phyloP scores from a whole-genome alignment of 1,139 yeast genomes.

The Kodamaea sp. region DNA sequence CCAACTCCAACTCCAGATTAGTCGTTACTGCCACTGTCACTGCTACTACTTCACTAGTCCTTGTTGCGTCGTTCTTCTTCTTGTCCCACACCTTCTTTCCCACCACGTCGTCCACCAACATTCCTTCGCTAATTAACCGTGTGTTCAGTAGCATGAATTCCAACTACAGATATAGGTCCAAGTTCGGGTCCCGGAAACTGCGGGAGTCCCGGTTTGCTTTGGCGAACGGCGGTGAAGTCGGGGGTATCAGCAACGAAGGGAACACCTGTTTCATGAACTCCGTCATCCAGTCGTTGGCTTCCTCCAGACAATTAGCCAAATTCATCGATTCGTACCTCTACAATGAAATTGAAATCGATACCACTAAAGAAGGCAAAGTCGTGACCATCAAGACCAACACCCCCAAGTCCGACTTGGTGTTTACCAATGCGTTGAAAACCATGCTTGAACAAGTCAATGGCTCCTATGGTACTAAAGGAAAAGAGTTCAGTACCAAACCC shows the following conservation, averaged over 20 bases:
- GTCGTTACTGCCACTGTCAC: slow-evolving; percentile 3
- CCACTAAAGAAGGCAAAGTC: slow-evolving; percentile 18
- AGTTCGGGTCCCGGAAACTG: slow-evolving; percentile 16
- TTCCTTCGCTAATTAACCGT: slow-evolving; percentile 7
- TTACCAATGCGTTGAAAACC: slow-evolving; percentile 53
- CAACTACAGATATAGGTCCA: slow-evolving; percentile 11
- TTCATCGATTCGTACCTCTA: slow-evolving; percentile 54
- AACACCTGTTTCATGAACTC: slow-evolving; percentile 94
- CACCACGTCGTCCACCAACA: too few relatives aligned
- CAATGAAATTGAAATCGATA: slow-evolving; percentile 22
- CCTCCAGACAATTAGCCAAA: slow-evolving; percentile 60
- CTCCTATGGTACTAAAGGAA: slow-evolving; percentile 51
- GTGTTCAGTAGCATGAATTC: slow-evolving; percentile 14
- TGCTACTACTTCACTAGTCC: slow-evolving; percentile 10
- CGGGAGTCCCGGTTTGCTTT: slow-evolving; percentile 41
- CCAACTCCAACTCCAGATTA: too few relatives aligned
- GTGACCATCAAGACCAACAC: slow-evolving; percentile 31
- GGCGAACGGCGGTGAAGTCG: slow-evolving; percentile 69
- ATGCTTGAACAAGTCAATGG: slow-evolving; percentile 58
- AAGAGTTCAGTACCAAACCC: slow-evolving; percentile 67
- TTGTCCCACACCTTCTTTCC: slow-evolving; percentile 6
- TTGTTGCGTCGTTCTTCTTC: slow-evolving; percentile 7
- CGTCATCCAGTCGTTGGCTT: slow-evolving; percentile 80
- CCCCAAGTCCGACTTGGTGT: slow-evolving; percentile 39
- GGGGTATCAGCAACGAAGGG: slow-evolving; percentile 87